These are phyloP conservation scores for Alternaria dauci DNA, from an alignment of 2,329 filamentous ascomycete genomes.

Conservation along the genomic window DNA sequence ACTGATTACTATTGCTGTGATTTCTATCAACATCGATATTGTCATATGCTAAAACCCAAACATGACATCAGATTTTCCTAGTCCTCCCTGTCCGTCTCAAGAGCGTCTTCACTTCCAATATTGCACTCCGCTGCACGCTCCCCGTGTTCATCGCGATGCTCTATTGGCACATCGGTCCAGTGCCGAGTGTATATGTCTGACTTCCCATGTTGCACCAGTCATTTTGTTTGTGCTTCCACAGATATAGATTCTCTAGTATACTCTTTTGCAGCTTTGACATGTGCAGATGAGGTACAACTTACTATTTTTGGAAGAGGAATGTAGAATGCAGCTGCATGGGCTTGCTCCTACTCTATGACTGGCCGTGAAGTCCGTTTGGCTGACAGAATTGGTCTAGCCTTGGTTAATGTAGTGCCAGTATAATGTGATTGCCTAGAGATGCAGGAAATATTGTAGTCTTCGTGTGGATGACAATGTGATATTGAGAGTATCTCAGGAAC, in stretches of 20 bases:
- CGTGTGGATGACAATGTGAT: neutral
- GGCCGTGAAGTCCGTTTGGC: neutral
- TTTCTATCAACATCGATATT: neutral
- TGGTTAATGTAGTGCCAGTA: neutral
- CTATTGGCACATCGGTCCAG: neutral
- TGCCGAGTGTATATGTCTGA: neutral
- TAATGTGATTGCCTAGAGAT: neutral
- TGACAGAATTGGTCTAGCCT: neutral
- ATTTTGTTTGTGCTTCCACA: neutral
- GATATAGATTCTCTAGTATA: neutral
- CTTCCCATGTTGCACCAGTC: neutral
- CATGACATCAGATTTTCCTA: neutral
- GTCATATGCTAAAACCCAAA: neutral
- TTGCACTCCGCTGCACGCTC: neutral
- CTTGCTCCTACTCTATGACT: neutral
- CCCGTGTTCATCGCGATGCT: neutral
- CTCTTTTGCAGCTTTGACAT: neutral
- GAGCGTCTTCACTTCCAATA: neutral
- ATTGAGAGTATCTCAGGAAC: neutral
- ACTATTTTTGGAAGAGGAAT: neutral
- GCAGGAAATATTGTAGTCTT: neutral
- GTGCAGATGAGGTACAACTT: neutral
- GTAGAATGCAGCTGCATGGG: neutral
- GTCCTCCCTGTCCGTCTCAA: neutral
- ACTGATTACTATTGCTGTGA: neutral